Evolutionary conservation across 2,329 filamentous ascomycete genomes (phyloP).

Genomic region (Nemania serpens): DNA sequence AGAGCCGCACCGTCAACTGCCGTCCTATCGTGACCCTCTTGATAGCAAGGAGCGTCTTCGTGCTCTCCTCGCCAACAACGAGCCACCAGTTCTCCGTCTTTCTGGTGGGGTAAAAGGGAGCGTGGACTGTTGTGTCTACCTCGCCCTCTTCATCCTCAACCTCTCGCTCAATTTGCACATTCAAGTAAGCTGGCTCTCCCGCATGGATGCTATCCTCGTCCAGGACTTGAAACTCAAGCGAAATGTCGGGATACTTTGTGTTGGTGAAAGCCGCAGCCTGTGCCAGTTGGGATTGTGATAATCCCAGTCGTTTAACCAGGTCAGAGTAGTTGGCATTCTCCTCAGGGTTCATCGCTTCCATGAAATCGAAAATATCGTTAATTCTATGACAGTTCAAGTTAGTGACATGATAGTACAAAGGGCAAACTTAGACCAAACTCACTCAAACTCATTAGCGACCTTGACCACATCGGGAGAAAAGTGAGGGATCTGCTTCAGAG

Average conservation of each 20-base stretch:
- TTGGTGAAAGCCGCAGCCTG: conserved; percentile 97
- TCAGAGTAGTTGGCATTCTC: conserved; percentile 83
- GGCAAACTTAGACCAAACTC: conserved; percentile 44
- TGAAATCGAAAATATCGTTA: conserved; percentile 95
- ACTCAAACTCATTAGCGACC: conserved; percentile 78
- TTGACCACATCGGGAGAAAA: conserved; percentile 84
- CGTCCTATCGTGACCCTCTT: conserved; percentile 89
- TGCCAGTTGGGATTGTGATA: conserved; percentile 80
- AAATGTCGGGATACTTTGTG: conserved; percentile 92
- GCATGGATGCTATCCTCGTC: conserved; percentile 80
- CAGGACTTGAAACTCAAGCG: conserved; percentile 84
- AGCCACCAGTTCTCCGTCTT: conserved; percentile 99
- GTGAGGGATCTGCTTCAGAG: conserved; percentile 96
- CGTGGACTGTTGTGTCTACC: conserved; percentile 83
- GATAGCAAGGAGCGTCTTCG: conserved; percentile 85
- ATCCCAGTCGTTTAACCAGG: conserved; percentile 76
- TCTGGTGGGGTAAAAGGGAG: conserved; percentile 87
- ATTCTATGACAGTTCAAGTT: conserved; percentile 57
- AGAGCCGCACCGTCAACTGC: conserved; percentile 77
- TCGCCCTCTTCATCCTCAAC: conserved; percentile 71
- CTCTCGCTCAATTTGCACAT: conserved; percentile 83
- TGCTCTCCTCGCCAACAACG: conserved; percentile 90
- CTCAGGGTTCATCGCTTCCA: conserved; percentile 97
- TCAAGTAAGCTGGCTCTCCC: conserved; percentile 80
- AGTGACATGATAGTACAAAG: conserved; percentile 21